Percentiles rank a stretch among this genome's conserved stretches.
Evolutionary conservation across 2,329 filamentous ascomycete species (phyloP).

Genomic region (Pezicula carpinea): DNA sequence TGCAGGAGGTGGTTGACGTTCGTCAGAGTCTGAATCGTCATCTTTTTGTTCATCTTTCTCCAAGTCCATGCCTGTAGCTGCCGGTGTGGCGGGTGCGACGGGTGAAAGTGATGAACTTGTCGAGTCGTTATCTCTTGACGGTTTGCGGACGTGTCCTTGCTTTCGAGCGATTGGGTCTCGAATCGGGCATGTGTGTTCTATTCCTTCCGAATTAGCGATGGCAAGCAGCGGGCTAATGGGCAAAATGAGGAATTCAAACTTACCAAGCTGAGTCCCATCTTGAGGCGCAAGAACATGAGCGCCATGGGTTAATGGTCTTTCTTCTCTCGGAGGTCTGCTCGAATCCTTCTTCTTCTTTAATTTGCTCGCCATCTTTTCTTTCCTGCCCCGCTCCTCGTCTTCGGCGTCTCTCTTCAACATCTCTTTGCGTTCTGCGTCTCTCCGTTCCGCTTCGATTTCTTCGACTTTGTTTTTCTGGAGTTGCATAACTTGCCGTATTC

Average conservation of each 20-base stretch:
- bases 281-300: constrained; percentile 60
- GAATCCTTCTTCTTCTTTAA: constrained; percentile 76
- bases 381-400: constrained; percentile 42
- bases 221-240: background rate
- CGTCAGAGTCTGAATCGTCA: constrained; percentile 46
- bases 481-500: constrained; percentile 65
- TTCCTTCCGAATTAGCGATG: background rate
- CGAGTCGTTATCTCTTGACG: constrained; percentile 39
- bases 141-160: constrained; percentile 7
- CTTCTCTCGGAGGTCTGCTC: constrained; percentile 51
- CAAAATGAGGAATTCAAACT: constrained; percentile 18
- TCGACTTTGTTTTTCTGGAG: constrained; percentile 59
- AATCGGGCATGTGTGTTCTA: constrained; percentile 18
- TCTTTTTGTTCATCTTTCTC: constrained; percentile 44
- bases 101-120: constrained; percentile 58
- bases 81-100: constrained; percentile 40
- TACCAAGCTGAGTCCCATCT: constrained; percentile 58
- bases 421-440: constrained; percentile 39
- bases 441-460: constrained; percentile 40
- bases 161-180: constrained; percentile 18
- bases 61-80: constrained; percentile 46
- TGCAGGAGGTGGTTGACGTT: constrained; percentile 55
- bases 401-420: constrained; percentile 37
- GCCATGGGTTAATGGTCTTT: constrained; percentile 54
- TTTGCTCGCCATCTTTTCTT: constrained; percentile 45